Conservation (phyloP, 1,284 basidiomycete genomes). For the Ustilago esculenta region DNA sequence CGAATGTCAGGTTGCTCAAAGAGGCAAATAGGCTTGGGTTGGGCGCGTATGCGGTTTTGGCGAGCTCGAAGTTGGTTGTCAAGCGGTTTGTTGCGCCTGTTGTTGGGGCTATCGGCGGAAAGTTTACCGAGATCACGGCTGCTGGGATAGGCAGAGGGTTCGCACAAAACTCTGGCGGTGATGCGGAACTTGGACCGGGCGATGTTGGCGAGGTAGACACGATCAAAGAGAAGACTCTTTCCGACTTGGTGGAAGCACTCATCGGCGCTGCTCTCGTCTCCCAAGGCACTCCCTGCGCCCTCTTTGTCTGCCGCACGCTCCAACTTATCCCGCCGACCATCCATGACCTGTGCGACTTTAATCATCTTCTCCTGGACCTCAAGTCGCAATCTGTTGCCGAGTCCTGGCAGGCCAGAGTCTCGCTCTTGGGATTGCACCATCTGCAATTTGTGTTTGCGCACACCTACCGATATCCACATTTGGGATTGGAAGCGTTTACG, state of each 20-base stretch:
- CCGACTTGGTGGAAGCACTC: slow-evolving; percentile 49
- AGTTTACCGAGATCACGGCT: neutral
- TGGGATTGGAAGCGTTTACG: slow-evolving; percentile 54
- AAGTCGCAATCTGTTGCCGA: slow-evolving; percentile 18
- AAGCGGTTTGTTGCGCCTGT: slow-evolving; percentile 9
- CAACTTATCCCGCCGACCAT: slow-evolving; percentile 24
- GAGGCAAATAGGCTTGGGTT: slow-evolving; percentile 28
- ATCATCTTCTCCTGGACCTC: slow-evolving; percentile 8
- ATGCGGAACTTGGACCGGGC: too few relatives aligned
- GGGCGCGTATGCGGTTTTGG: slow-evolving; percentile 16
- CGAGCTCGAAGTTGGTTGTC: neutral
- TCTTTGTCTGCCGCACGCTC: slow-evolving; percentile 16
- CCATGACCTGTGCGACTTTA: slow-evolving; percentile 9
- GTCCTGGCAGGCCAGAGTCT: slow-evolving; percentile 26
- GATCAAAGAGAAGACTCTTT: slow-evolving; percentile 36
- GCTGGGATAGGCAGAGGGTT: neutral
- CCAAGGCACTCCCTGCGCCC: neutral
- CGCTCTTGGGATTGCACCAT: slow-evolving; percentile 7
- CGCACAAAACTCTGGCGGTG: too few relatives aligned
- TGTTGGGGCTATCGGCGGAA: neutral
- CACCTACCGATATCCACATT: slow-evolving; percentile 43
- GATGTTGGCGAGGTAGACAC: slow-evolving; percentile 6
- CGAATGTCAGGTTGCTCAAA: slow-evolving; percentile 38
- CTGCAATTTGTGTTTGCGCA: slow-evolving; percentile 38
- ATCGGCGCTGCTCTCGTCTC: slow-evolving; percentile 36